Evolutionary conservation across 768 basidiomycete species (phyloP).

Genomic region (Podaxis mareebaensis): DNA sequence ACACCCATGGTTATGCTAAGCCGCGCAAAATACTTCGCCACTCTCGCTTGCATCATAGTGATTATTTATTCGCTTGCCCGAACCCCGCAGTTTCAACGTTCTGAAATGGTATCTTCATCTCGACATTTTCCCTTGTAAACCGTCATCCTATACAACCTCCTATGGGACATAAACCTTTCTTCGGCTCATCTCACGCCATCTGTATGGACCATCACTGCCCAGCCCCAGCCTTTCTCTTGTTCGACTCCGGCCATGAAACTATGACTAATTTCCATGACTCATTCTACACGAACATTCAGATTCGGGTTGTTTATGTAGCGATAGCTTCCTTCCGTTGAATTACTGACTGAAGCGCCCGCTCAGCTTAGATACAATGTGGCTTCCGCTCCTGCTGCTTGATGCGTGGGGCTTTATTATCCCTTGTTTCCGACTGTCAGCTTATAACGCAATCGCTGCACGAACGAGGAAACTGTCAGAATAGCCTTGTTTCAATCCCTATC

Average conservation of each 20-base stretch:
- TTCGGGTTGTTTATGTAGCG: slow-evolving; percentile 1
- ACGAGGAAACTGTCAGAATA: not conserved
- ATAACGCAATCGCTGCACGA: not conserved
- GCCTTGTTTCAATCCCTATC: slow-evolving; percentile 9
- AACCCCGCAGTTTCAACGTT: not conserved
- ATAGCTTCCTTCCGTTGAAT: not conserved
- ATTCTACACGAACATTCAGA: not conserved
- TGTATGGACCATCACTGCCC: not conserved
- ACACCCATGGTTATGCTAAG: not conserved
- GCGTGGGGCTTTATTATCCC: not conserved
- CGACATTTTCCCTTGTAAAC: too few relatives aligned
- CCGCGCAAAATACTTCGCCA: not conserved
- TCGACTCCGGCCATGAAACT: not conserved
- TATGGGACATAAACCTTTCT: not conserved
- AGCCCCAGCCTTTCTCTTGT: not conserved
- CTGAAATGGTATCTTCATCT: not conserved
- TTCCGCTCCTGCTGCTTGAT: not conserved
- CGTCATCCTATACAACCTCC: not conserved
- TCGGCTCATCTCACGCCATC: not conserved
- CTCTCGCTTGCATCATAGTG: not conserved
- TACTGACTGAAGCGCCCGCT: not conserved
- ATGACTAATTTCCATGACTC: not conserved
- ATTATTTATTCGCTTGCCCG: not conserved
- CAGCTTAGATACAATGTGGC: not conserved
- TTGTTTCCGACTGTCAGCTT: not conserved